Evolutionary conservation across 441 rosid species (phyloP).

Genomic region (Mallotus repandus): DNA sequence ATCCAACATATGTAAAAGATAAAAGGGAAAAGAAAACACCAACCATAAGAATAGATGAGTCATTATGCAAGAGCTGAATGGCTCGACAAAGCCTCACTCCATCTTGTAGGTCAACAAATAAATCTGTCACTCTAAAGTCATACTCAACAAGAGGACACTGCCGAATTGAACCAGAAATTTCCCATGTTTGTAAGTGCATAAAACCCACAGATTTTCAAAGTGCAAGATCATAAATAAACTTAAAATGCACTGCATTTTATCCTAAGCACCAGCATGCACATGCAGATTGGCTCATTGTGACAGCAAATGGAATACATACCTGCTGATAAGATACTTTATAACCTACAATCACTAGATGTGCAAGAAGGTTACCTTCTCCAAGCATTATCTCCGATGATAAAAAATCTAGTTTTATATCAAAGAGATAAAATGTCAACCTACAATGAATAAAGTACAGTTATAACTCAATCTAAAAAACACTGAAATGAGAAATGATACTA

Average conservation of each 20-base stretch:
- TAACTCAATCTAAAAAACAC: slow-evolving; percentile 13
- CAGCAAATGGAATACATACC: slow-evolving; percentile 45
- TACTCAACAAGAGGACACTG: slow-evolving; percentile 75
- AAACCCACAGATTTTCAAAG: neutral
- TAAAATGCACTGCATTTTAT: neutral
- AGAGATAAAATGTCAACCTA: slow-evolving; percentile 30
- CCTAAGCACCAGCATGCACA: slow-evolving; percentile 8
- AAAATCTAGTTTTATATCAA: slow-evolving; percentile 54
- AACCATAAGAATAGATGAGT: slow-evolving; percentile 76
- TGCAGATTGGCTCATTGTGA: neutral
- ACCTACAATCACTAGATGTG: slow-evolving; percentile 77
- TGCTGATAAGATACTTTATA: slow-evolving; percentile 81
- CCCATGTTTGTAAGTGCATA: neutral
- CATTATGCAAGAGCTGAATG: slow-evolving; percentile 75
- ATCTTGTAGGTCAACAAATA: slow-evolving; percentile 81
- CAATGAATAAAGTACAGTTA: slow-evolving; percentile 14
- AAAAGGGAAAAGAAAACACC: slow-evolving; percentile 22
- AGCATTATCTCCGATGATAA: slow-evolving; percentile 86
- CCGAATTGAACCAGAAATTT: neutral
- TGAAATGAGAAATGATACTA: slow-evolving; percentile 16
- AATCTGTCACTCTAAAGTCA: slow-evolving; percentile 65
- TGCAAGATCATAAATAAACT: neutral
- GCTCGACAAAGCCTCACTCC: slow-evolving; percentile 93
- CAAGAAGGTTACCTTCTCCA: slow-evolving; percentile 91
- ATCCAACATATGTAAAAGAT: neutral